Conservation (phyloP, 805 yeast genomes). For the Wickerhamiella lipophila region DNA sequence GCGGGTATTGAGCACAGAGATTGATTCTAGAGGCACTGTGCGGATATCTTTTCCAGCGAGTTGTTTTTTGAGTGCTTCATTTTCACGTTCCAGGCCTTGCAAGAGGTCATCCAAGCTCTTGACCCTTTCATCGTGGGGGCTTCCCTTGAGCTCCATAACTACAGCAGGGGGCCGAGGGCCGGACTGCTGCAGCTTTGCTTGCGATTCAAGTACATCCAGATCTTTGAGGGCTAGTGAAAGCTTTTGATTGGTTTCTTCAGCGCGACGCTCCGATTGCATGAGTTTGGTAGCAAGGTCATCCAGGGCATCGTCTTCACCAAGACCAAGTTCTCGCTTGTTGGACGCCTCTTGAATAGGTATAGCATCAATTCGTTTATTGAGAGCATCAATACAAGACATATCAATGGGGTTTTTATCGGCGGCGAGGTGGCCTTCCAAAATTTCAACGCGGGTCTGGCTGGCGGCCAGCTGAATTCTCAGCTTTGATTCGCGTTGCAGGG, state of each 20-base stretch:
- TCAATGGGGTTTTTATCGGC: not conserved
- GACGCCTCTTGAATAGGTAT: not conserved
- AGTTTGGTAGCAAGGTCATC: constrained; percentile 2
- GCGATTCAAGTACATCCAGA: not conserved
- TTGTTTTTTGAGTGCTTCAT: constrained; percentile 3
- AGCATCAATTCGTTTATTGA: not conserved
- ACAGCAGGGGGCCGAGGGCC: not conserved
- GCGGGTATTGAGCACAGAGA: constrained; percentile 1
- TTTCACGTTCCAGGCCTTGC: not conserved
- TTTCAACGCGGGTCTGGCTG: not conserved
- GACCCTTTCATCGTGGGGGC: not conserved
- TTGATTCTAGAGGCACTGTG: constrained; percentile 3
- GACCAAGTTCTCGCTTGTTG: not conserved
- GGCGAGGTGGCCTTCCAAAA: not conserved
- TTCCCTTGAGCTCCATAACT: not conserved
- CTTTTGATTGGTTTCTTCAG: not conserved
- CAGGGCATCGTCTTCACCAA: not conserved
- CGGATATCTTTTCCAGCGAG: not conserved
- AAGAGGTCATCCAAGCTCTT: not conserved
- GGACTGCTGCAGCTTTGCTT: not conserved
- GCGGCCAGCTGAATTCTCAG: not conserved
- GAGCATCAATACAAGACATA: not conserved
- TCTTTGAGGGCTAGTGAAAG: not conserved
- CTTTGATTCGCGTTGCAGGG: not conserved
- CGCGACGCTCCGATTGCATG: not conserved